Conservation (phyloP, 2,329 filamentous ascomycete species). For the Ascochyta fabae region DNA sequence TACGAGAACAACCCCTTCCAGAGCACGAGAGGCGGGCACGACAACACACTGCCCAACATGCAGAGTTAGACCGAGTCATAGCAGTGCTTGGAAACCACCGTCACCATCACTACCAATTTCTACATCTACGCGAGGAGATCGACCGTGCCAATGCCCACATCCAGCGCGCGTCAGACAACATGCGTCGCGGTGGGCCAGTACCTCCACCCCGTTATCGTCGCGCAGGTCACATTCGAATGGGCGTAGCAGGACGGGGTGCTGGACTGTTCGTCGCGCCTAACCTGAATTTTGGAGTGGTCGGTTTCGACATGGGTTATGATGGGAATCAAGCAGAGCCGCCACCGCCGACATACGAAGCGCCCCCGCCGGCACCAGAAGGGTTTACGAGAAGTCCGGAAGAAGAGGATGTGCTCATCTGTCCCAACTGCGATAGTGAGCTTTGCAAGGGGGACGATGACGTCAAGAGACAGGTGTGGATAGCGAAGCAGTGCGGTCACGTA, state of each 20-base stretch:
- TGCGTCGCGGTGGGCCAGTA: slow-evolving; percentile 23
- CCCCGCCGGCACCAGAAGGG: slow-evolving; percentile 70
- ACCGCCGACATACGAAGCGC: slow-evolving; percentile 65
- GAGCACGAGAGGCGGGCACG: slow-evolving; percentile 26
- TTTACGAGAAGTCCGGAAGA: slow-evolving; percentile 80
- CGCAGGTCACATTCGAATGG: slow-evolving; percentile 27
- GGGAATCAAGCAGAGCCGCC: slow-evolving; percentile 33
- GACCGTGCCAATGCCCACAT: slow-evolving; percentile 29
- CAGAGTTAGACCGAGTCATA: slow-evolving; percentile 27
- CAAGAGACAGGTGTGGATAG: slow-evolving; percentile 90
- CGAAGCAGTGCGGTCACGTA: slow-evolving; percentile 93
- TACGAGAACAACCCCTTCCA: slow-evolving; percentile 33
- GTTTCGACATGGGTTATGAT: slow-evolving; percentile 51
- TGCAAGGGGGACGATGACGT: slow-evolving; percentile 70
- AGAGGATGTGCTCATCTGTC: slow-evolving; percentile 78
- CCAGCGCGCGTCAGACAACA: slow-evolving; percentile 18
- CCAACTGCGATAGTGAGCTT: slow-evolving; percentile 84
- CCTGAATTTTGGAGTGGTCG: slow-evolving; percentile 52
- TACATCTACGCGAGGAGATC: slow-evolving; percentile 31
- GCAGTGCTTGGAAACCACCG: slow-evolving; percentile 27
- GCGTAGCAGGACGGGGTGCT: slow-evolving; percentile 3
- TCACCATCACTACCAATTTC: slow-evolving; percentile 15
- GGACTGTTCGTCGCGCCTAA: slow-evolving; percentile 24
- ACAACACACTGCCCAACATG: slow-evolving; percentile 7
- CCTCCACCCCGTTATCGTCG: slow-evolving; percentile 23